Base-by-base conservation (phyloP, 1,284 basidiomycete genomes). In the Cryptococcus sp. region DNA sequence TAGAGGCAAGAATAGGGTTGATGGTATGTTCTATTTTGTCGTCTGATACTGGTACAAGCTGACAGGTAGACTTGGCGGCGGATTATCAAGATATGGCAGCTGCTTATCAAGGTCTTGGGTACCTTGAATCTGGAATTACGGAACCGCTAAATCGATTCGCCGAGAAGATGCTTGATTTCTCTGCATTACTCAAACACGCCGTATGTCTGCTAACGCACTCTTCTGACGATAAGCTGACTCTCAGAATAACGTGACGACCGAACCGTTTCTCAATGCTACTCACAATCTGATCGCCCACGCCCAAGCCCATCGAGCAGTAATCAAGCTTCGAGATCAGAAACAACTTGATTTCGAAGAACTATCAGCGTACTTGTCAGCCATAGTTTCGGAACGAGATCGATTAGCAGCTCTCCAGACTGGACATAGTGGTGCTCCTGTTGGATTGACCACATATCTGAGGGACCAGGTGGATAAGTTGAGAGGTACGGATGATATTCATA, bases 311-410 rank as follows among this genome's bases (percentile, higher is more conserved):
- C 85, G 89, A 47, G 84, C 85, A 7, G 90, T 97, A 4, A 82
- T 99, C 55, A 94, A 91, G 73, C 81, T 97, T 32, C 85, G 96
- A 44, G 96, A 98, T 73, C 91, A 98, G 76, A 98, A 98, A 74
- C 96, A 99, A 73, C 83, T 98, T 49, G 94, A 99, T 72, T 97
- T 98, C 62, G 94, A 99, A 75, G 94, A 98, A 69, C 82, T 98
- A 4, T 93, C 91, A 4, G 89, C 92, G 52, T 98, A 98, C 73
- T 80, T 99, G 5, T 89, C 89, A 2, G 87, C 87, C 7, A 84
- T 97, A 25, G 92, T 90, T 0, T 80, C 84, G 7, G 94, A 98
- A 76, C 85, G 94, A 11, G 96, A 98, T 71, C 80, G 94, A 37
- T 79, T 98, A 9, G 85, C 90, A 14, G 89, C 90, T 1, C 79